Conservation (phyloP, 2,329 filamentous ascomycete species). For the Penicillium sp. region DNA sequence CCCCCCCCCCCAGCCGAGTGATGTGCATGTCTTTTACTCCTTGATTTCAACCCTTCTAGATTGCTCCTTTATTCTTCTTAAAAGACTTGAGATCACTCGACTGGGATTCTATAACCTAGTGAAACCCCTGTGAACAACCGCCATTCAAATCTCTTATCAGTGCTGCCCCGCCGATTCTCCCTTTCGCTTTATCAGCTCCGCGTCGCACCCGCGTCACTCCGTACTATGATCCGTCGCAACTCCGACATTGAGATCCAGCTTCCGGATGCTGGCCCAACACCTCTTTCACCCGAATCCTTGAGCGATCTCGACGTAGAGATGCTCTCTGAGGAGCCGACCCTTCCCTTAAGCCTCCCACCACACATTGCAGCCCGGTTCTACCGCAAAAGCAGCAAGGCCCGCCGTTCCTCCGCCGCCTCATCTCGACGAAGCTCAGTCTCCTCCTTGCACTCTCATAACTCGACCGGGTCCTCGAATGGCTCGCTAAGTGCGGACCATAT, state of each 20-base stretch:
- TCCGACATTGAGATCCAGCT: slow-evolving; percentile 45
- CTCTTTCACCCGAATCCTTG: slow-evolving; percentile 27
- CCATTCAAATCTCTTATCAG: slow-evolving; percentile 49
- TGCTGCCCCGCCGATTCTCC: slow-evolving; percentile 35
- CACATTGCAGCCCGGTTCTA: slow-evolving; percentile 65
- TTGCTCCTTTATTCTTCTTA: background rate
- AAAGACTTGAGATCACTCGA: background rate
- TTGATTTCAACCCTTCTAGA: slow-evolving; percentile 10
- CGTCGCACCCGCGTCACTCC: slow-evolving; percentile 29
- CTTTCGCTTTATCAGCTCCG: slow-evolving; percentile 37
- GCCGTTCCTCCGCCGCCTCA: slow-evolving; percentile 62
- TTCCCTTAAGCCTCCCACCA: slow-evolving; percentile 55
- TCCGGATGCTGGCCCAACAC: slow-evolving; percentile 34
- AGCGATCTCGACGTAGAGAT: slow-evolving; percentile 45
- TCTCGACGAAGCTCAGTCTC: slow-evolving; percentile 66
- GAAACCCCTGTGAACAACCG: background rate
- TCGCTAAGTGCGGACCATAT: slow-evolving; percentile 58
- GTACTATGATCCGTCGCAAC: slow-evolving; percentile 43
- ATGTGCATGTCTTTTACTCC: slow-evolving; percentile 14
- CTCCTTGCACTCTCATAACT: slow-evolving; percentile 62
- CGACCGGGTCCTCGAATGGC: slow-evolving; percentile 51
- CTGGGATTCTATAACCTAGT: background rate
- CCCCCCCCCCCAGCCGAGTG: slow-evolving; percentile 20
- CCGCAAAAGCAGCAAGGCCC: slow-evolving; percentile 51
- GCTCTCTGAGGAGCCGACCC: slow-evolving; percentile 37